Evolutionary conservation across 768 basidiomycete species (phyloP), one percentile per base, ranked within the genome.

Genomic region (Cyathus striatus): DNA sequence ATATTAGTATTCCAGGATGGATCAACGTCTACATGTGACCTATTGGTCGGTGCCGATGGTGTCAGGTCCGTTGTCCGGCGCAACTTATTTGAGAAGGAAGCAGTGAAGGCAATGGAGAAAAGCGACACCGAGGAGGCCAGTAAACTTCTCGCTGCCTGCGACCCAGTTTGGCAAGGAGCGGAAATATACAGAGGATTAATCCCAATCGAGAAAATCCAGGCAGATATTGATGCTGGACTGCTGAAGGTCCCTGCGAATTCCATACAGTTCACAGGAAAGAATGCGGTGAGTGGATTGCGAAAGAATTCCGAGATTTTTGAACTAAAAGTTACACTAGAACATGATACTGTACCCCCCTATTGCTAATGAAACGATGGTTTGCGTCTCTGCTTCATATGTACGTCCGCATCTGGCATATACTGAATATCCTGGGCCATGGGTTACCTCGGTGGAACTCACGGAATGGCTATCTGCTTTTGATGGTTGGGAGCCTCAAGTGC

Each of bases 271-370:
- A 18, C 51, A 13, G 55, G 55, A 5, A 57, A 54, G 37, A 42
- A 47, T 22, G 50, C 50, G 36, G 58, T 57, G 22, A 45, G 42
- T 48, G 23, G 3, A 9, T 14, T 10, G 16, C 10, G 27, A 10
- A 30, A 30, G 27, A 30, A 30, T 10, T 30, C 16, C 16, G 10
- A 30, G 10, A 30, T 30, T 10, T 10, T 10, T 10, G 16, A 30
- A 30, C 16, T 30, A 16, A 30, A 10, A 30, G 10, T 30, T 30
- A 10, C 10, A 10, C 10, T 36, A 79, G 78, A 66, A 70, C 52
- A 41, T 74, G 16, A 58, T 78, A 6, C 61, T 59, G 1, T 79
- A 78, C 55, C n/a, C n/a, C n/a, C 66, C 75, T 0, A 68, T 79
- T 12, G 66, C 74, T 2, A 59, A 64, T 37, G 74, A 72, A n/a